Percentiles rank a stretch among this genome's conserved stretches.
Evolutionary conservation across 2,329 filamentous ascomycete genomes (phyloP).

Genomic region (Onygenales sp.): DNA sequence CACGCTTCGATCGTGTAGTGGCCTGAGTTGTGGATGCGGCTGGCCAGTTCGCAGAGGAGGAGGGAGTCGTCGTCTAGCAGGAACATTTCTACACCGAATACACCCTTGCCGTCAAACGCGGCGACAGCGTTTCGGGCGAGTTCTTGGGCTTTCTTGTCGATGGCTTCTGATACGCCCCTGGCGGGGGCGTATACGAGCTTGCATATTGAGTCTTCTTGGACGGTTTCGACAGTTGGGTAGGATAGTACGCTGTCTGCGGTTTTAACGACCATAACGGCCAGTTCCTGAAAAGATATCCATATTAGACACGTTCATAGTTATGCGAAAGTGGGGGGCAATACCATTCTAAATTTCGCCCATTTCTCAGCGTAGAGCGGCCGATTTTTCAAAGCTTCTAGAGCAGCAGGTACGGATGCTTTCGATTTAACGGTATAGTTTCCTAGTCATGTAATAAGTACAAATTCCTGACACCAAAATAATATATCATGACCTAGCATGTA

Average conservation of each 20-base stretch:
- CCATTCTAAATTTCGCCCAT: slow-evolving; percentile 71
- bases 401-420: slow-evolving; percentile 52
- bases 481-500: not conserved
- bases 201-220: slow-evolving; percentile 93
- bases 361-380: slow-evolving; percentile 78
- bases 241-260: slow-evolving; percentile 65
- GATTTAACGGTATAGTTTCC: slow-evolving; percentile 59
- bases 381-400: slow-evolving; percentile 57
- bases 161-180: slow-evolving; percentile 52
- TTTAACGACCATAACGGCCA: slow-evolving; percentile 91
- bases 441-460: slow-evolving; percentile 8
- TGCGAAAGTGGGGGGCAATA: slow-evolving; percentile 11
- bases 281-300: slow-evolving; percentile 41
- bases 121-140: slow-evolving; percentile 71
- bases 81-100: slow-evolving; percentile 97
- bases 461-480: not conserved
- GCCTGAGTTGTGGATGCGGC: slow-evolving; percentile 79
- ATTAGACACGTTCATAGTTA: slow-evolving; percentile 8
- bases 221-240: slow-evolving; percentile 86
- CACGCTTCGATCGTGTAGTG: slow-evolving; percentile 94
- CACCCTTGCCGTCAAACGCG: slow-evolving; percentile 76
- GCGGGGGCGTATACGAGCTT: slow-evolving; percentile 84
- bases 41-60: slow-evolving; percentile 79
- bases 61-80: slow-evolving; percentile 62
- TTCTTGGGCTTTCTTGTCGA: slow-evolving; percentile 58